A percentile compares a stretch with the other conserved stretches of the same genome.
phyloP scores from a whole-genome alignment of 2,329 filamentous ascomycete species.

The Fusarium sororula region DNA sequence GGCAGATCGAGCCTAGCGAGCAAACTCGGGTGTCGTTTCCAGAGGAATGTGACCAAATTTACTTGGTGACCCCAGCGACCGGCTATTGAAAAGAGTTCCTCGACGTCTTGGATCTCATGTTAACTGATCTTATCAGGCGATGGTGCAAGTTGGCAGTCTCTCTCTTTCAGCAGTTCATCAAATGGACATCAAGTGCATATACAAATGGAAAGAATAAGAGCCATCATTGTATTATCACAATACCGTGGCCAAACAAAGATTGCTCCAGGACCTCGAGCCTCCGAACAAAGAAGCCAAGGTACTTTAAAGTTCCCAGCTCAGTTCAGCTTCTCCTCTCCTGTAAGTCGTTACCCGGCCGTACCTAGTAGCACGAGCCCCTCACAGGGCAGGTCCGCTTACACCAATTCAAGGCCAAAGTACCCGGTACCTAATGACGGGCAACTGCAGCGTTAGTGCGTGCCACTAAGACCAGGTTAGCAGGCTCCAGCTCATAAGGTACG shows the following conservation, averaged over 20 bases:
- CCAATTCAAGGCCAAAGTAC: neutral
- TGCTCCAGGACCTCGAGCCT: neutral
- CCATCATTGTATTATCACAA: neutral
- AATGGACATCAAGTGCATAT: neutral
- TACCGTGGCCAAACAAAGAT: neutral
- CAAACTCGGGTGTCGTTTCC: slow-evolving; percentile 34
- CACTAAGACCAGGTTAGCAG: slow-evolving; percentile 19
- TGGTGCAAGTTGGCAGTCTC: neutral
- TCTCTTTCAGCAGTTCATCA: neutral
- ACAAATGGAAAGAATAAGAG: neutral
- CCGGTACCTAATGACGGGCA: slow-evolving; percentile 23
- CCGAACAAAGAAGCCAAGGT: slow-evolving; percentile 13
- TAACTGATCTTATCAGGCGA: neutral
- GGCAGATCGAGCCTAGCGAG: slow-evolving; percentile 26
- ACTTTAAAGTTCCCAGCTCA: neutral
- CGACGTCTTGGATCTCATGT: slow-evolving; percentile 19
- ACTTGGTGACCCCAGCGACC: slow-evolving; percentile 30
- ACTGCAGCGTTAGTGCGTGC: slow-evolving; percentile 14
- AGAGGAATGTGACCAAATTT: slow-evolving; percentile 42
- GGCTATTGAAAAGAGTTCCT: slow-evolving; percentile 12
- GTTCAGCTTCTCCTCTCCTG: neutral
- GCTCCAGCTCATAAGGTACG: slow-evolving; percentile 17
- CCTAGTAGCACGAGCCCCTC: slow-evolving; percentile 23
- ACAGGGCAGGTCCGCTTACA: slow-evolving; percentile 8
- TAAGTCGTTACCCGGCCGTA: slow-evolving; percentile 31